Evolutionary conservation across 371 early-diverging fungal genomes (phyloP).

Genomic region (Coemansia sp.): DNA sequence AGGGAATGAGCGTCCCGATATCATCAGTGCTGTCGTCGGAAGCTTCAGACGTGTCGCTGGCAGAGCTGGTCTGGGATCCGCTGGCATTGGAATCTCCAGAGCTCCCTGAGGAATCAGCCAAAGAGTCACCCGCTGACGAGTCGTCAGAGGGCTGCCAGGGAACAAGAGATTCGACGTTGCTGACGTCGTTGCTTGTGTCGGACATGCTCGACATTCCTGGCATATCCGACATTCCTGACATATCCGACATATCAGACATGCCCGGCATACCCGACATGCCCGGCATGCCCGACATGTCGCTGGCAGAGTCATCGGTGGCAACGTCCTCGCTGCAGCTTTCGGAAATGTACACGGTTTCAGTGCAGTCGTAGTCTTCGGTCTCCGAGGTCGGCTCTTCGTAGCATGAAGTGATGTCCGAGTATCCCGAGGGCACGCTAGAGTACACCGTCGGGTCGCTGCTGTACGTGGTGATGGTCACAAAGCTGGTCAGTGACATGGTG

Average conservation of each 20-base stretch:
- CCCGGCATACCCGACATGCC: not conserved
- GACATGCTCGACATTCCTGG: too few species aligned
- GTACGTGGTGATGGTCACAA: constrained; percentile 7
- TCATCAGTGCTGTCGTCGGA: not conserved
- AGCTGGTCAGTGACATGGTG: constrained; percentile 3
- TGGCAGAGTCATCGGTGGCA: not conserved
- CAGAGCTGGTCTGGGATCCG: too few species aligned
- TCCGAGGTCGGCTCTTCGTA: not conserved
- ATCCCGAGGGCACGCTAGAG: constrained; percentile 5
- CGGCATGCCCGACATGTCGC: not conserved
- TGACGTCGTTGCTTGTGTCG: too few species aligned
- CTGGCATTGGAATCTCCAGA: too few species aligned
- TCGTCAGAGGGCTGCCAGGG: too few species aligned
- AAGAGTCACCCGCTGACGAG: too few species aligned
- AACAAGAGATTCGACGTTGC: too few species aligned
- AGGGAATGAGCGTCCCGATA: not conserved
- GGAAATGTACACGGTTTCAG: constrained; percentile 5
- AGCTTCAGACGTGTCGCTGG: too few species aligned
- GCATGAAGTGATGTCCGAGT: constrained; percentile 1
- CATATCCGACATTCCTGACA: too few species aligned
- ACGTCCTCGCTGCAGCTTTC: not conserved
- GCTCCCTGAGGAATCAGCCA: too few species aligned
- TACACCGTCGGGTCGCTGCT: not conserved
- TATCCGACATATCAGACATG: not conserved
- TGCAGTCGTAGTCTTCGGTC: not conserved